phyloP scores from a whole-genome alignment of 106 monocot genomes.

The Phalaenopsis equestris region DNA sequence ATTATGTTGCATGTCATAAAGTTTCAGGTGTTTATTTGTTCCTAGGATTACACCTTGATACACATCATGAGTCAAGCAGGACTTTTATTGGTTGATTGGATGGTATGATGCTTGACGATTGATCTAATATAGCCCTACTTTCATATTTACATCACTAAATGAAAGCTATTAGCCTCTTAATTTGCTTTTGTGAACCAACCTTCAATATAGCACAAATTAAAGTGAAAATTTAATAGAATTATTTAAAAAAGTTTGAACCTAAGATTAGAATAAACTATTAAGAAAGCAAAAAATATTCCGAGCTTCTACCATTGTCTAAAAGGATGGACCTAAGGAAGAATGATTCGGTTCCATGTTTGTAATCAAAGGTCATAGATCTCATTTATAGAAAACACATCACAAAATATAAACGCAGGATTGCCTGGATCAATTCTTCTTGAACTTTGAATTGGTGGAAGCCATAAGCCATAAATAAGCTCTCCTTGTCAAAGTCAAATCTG shows the following conservation, averaged over 20 bases:
- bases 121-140: background rate
- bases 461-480: too few relatives aligned
- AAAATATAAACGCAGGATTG: too few relatives aligned
- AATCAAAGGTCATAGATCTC: background rate
- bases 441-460: too few relatives aligned
- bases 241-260: background rate
- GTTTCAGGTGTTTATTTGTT: background rate
- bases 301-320: background rate
- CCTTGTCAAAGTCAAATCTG: too few relatives aligned
- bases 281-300: background rate
- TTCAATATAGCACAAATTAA: background rate
- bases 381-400: background rate
- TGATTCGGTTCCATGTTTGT: background rate
- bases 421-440: too few relatives aligned
- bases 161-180: too few relatives aligned
- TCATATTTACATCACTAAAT: background rate
- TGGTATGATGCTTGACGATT: background rate
- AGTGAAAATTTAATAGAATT: background rate
- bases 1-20: background rate
- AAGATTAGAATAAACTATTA: background rate
- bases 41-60: background rate
- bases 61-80: background rate
- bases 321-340: background rate
- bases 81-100: background rate
- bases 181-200: too few relatives aligned